A percentile compares a stretch with the other conserved stretches of the same genome.
phyloP scores from a whole-genome alignment of 805 yeast genomes.

The Spathaspora boniae region DNA sequence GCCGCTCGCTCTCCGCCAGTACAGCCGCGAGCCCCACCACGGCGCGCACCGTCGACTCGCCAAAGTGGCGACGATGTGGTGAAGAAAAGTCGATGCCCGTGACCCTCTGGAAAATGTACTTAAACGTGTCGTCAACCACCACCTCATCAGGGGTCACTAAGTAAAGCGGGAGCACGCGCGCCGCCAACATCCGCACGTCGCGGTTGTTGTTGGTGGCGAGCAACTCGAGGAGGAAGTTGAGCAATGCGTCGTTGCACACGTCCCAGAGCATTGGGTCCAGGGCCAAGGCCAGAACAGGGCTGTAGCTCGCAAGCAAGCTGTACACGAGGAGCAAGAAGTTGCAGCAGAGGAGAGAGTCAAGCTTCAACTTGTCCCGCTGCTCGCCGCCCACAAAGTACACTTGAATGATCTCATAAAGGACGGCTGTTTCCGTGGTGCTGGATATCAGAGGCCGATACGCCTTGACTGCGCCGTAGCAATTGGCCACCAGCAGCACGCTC shows the following conservation, averaged over 20 bases:
- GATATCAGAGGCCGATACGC: conserved; percentile 19
- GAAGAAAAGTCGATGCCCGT: conserved; percentile 37
- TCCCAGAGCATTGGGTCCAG: too few species aligned
- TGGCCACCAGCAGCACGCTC: conserved; percentile 18
- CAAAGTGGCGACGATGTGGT: conserved; percentile 35
- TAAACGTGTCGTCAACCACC: conserved; percentile 31
- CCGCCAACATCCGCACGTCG: conserved; percentile 52
- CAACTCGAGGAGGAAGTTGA: conserved; percentile 39
- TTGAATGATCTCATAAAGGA: conserved; percentile 22
- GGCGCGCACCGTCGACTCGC: conserved; percentile 56
- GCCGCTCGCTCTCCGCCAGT: conserved; percentile 62
- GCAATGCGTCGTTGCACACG: conserved; percentile 25
- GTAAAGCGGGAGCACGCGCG: conserved; percentile 52
- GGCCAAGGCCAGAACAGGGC: conserved; percentile 27
- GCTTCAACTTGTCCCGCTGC: conserved; percentile 7
- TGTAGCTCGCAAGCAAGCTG: conserved; percentile 50
- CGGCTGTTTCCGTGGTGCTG: conserved; percentile 19
- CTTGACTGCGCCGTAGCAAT: conserved; percentile 21
- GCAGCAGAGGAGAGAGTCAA: conserved; percentile 26
- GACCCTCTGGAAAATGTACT: conserved; percentile 39
- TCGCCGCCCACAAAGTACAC: conserved; percentile 14
- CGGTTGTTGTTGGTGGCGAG: conserved; percentile 43
- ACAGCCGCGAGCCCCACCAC: conserved; percentile 66
- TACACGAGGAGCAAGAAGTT: conserved; percentile 47
- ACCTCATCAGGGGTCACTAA: conserved; percentile 21